Base-by-base conservation (phyloP, 345 rosid genomes). In the Dovyalis caffra region DNA sequence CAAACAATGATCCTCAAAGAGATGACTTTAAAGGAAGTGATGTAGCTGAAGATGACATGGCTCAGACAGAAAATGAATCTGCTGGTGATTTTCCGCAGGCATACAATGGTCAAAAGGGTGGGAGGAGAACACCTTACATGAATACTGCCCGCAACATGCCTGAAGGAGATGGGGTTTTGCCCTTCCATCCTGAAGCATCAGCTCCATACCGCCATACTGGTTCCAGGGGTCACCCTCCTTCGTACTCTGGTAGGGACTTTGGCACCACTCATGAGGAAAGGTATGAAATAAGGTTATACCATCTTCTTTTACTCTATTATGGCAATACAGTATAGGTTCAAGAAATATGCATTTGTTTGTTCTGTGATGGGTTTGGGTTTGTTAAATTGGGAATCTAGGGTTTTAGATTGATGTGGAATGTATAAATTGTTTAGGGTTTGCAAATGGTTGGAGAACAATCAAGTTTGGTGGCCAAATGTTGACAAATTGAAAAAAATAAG, bases 241-340 rank as follows among this genome's bases (percentile, higher is more conserved):
- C 32, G 66, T 71, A 62, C 74, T 75, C 83, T 75, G 64, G 82
- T 70, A 77, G 86, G 77, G 83, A 84, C 74, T 56, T 43, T 68
- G 84, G 80, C 57, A 75, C 77, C 18, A 62, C 81, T 76, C 56
- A 37, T 25, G 87, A 84, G 71, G 86, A 86, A 74, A 85, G 93
- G 93, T 89, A 82, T 77, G 74, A 35, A n/a, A 56, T 56, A 56
- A 56, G 61, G 26, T 28, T 23, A 43, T n/a, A 56, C 25, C 28
- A 56, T 56, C n/a, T 23, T 23, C 61, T 8, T 8, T 56, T n/a
- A 56, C 25, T 23, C 61, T 25, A 23, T 56, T 23, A 23, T 7
- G 64, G 68, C 68, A 21, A 57, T 29, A 56, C 9, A 51, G 29
- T 3, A 8, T 15, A 38, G 10, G 31, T 65, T 5, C 9, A 8